These are phyloP conservation scores for Hortaea sp. DNA, from an alignment of 2,329 filamentous ascomycete genomes.

Conservation along the genomic window DNA sequence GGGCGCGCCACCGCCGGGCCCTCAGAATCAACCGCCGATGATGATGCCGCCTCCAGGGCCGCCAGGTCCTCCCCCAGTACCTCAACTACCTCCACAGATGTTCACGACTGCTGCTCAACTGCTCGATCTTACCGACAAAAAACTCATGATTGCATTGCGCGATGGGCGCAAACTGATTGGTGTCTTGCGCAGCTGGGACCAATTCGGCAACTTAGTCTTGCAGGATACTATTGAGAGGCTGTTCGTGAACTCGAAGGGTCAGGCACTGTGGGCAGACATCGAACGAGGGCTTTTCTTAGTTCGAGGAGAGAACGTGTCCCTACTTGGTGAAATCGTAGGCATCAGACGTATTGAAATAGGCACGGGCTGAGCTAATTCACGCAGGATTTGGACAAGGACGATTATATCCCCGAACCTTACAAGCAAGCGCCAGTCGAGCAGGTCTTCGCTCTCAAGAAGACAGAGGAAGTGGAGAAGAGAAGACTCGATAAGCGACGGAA, in stretches of 20 bases:
- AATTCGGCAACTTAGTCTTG: constrained; percentile 93
- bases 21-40: constrained; percentile 2
- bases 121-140: constrained; percentile 95
- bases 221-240: constrained; percentile 87
- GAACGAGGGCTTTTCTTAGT: constrained; percentile 82
- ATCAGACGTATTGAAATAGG: background rate
- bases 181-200: constrained; percentile 90
- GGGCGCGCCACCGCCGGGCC: constrained; percentile 2
- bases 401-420: constrained; percentile 66
- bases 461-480: constrained; percentile 60
- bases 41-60: constrained; percentile 11
- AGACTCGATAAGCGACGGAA: constrained; percentile 60
- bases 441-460: constrained; percentile 63
- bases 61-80: constrained; percentile 29
- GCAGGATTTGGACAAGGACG: constrained; percentile 84
- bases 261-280: constrained; percentile 71
- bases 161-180: constrained; percentile 92
- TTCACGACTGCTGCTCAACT: constrained; percentile 96
- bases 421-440: constrained; percentile 55
- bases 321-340: constrained; percentile 75
- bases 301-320: constrained; percentile 89
- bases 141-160: constrained; percentile 80
- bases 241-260: constrained; percentile 46
- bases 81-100: constrained; percentile 87
- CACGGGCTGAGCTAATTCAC: background rate